Base-by-base conservation (phyloP, 495 filamentous ascomycete species). In the Aspergillus sclerotiicarbonarius region DNA sequence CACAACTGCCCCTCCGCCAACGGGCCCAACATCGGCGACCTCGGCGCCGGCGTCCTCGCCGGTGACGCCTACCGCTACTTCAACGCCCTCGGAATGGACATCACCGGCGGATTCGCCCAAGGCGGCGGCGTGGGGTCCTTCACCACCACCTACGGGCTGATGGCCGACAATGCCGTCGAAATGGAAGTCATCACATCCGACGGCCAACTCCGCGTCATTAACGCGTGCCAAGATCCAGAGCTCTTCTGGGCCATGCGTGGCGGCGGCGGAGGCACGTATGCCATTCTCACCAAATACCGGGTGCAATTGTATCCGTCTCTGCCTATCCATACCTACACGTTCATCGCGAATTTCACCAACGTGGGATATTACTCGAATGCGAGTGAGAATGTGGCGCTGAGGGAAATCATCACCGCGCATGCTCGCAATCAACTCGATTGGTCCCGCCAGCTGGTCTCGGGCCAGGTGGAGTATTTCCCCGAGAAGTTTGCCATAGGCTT, bases 181-280 rank as follows among this genome's bases (percentile, higher is more conserved):
- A 58, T 66, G 21, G 62, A 68, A 6, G 79, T 82, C 35, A 68
- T 84, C 33, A 82, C 79, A 0, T 75, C 80, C 6, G 74, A 79
- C 32, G 81, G 80, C 6, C 44, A 64, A 20, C 66, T 76, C 7
- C 61, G 67, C 0, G 77, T 69, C 0, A 79, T 77, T 20, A 77
- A 77, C 54, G 56, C 70, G 3, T 62, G 65, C n/a, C 66, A 69
- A 46, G 79, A 84, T 57, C 56, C 80, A 0, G 82, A 85, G 21
- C 77, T 83, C 15, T 85, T 83, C 71, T 84, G 75, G 54, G 72
- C 71, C 12, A 61, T 76, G 47, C 68, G 74, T 8, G 75, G 75
- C n/a, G 74, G 73, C 18, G 71, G 71, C 25, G 67, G 67, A 8
- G 66, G 66, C 39, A 62, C 67, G 0, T 72, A 46, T 32, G 67